Evolutionary conservation across 1,284 basidiomycete genomes (phyloP), one percentile per base, ranked within the genome.

Genomic region (Puccinia triticina): DNA sequence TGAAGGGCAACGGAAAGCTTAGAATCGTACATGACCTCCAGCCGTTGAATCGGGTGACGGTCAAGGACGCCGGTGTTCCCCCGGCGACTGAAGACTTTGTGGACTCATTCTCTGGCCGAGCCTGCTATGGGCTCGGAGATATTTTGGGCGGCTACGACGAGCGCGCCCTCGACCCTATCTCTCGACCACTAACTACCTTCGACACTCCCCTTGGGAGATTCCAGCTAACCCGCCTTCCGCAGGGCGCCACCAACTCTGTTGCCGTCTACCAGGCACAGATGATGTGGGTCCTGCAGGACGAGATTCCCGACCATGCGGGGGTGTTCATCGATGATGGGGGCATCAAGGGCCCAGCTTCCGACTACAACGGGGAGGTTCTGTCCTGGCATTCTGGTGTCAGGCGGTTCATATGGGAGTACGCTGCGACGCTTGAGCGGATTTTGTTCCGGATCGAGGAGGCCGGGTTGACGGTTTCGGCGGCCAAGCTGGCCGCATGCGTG

Each of bases 401-500:
- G 43, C 5, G 67, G 11, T 71, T 71, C 26, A 40, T 71, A 3
- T 71, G 67, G 67, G 67, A 71, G 23, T 71, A 32, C 11, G 7
- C 21, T 8, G 7, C 12, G 7, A 4, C 12, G 7, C 12, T 43
- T 7, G 40, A 71, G 37, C 37, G 67, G n/a, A 37, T 71, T 1
- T 72, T 73, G 46, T 71, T 71, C 34, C 32, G 67, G 32, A 71
- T 71, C 37, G 67, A 71, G 14, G 67, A 79, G n/a, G 72, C 72
- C 10, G 67, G 67, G 1, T 23, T 71, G 10, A 71, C 67, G 1
- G 32, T 71, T 5, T 71, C 67, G 1, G 67, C 11, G 14, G 37
- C 32, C 4, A 71, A 71, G 26, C 37, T 71, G 32, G 67, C 67
- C 7, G n/a, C n/a, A 10, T 34, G 32, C 48, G 67, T 71, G 12